phyloP scores from a whole-genome alignment of 257 asterid species.

The Paraleonurus japonicus region DNA sequence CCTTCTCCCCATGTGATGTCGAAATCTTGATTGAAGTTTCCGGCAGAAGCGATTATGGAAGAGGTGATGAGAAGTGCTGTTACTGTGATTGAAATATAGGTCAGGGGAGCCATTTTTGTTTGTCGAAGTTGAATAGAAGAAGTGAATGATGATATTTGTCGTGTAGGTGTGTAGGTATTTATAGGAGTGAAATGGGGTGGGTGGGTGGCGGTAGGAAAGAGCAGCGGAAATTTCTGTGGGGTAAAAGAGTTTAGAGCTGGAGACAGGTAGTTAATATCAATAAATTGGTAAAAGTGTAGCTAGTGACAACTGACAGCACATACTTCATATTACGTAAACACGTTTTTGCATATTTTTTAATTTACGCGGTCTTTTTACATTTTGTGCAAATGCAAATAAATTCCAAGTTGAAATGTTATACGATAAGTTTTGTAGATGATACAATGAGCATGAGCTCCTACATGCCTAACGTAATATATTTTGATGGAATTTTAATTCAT shows the following conservation, averaged over 20 bases:
- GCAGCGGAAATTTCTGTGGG: slow-evolving; percentile 2
- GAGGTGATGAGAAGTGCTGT: neutral
- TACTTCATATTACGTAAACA: neutral
- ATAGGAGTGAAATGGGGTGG: neutral
- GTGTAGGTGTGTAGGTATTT: neutral
- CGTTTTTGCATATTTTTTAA: too few species aligned
- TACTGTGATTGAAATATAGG: neutral
- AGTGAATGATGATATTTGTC: neutral
- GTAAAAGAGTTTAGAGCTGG: slow-evolving; percentile 9
- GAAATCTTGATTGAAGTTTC: slow-evolving; percentile 32
- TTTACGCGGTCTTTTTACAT: too few species aligned
- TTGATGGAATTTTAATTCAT: too few species aligned
- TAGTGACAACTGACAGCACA: slow-evolving; percentile 13
- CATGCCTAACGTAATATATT: too few species aligned
- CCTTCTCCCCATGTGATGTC: slow-evolving; percentile 48
- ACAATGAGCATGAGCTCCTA: too few species aligned
- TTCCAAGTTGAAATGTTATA: too few species aligned
- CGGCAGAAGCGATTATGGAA: neutral
- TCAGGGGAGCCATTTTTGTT: slow-evolving; percentile 17
- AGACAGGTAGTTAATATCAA: slow-evolving; percentile 6
- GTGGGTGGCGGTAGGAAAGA: neutral
- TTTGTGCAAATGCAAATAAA: too few species aligned
- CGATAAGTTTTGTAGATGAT: too few species aligned
- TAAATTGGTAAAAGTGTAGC: neutral
- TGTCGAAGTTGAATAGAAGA: neutral